Base-by-base conservation (phyloP, 2,329 filamentous ascomycete genomes). In the Emmonsiellopsis sp. region DNA sequence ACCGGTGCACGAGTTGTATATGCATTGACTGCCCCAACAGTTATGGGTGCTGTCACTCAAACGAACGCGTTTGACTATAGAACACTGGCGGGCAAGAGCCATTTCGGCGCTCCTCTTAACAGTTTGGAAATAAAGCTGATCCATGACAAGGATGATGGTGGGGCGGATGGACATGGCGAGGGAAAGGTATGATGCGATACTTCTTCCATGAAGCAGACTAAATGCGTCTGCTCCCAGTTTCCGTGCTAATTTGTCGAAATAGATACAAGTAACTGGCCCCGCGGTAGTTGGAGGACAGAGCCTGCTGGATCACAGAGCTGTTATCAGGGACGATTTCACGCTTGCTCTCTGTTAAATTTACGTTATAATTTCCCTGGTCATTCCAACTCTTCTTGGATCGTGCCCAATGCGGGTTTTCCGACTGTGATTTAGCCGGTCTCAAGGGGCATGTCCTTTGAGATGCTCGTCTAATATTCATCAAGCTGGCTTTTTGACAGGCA, bases 41-140 rank as follows among this genome's bases (percentile, higher is more conserved):
- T 97, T n/a, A 92, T 91, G 2, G 93, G 93, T 39, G 86, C 91
- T 0, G 81, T 95, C n/a, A 77, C 86, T 1, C 92, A 97, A 72
- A 95, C 88, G 6, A 84, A 88, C 56, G 78, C 91, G 40, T 94
- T 88, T 65, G 92, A 97, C 67, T 97, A 97, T 68, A 77, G 92
- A 48, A 71, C 70, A 37, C 68, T 70, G 14, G 57, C 59, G 10
- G 70, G 70, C 44, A 71, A 73, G 45, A 75, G 70, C 54, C 90
- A 95, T 68, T 95, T 97, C 64, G 93, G 93, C 2, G 77, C 86
- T 8, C 91, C 92, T 2, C 65, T 93, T 42, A 88, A 86, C 58
- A 86, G 83, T 61, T 79, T 92, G 1, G 92, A 97, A 72, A 68
- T 96, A 40, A 80, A 87, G 63, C 67, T 95, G 56, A 65, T 60